Evolutionary conservation across 1,284 basidiomycete genomes (phyloP).

Genomic region (Boletus subluridellus): DNA sequence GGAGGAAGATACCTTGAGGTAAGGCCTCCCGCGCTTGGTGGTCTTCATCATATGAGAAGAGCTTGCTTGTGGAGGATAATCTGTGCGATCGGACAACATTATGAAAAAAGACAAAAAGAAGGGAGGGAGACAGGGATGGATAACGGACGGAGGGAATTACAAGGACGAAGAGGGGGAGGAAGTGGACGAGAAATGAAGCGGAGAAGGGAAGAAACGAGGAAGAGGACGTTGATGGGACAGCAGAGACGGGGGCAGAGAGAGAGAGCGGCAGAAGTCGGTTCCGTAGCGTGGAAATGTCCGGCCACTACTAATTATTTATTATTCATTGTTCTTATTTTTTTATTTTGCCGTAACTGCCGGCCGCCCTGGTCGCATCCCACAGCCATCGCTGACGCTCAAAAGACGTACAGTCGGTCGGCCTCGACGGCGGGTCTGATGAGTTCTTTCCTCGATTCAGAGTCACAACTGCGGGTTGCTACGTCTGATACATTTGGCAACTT

Average conservation of each 20-base stretch:
- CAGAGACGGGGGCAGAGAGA: slow-evolving; percentile 15
- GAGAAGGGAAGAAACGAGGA: slow-evolving; percentile 32
- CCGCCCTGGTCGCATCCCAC: slow-evolving; percentile 21
- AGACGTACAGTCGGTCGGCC: background rate
- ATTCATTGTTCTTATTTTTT: slow-evolving; percentile 25
- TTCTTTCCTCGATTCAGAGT: background rate
- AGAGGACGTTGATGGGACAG: slow-evolving; percentile 28
- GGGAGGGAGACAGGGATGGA: slow-evolving; percentile 24
- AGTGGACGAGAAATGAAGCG: slow-evolving; percentile 25
- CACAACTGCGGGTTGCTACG: background rate
- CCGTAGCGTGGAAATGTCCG: slow-evolving; percentile 25
- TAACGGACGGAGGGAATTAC: slow-evolving; percentile 29
- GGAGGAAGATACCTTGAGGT: slow-evolving; percentile 66
- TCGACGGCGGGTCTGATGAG: background rate
- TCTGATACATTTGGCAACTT: background rate
- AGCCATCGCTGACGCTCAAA: background rate
- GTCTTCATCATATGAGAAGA: slow-evolving; percentile 96
- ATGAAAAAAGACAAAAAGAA: slow-evolving; percentile 19
- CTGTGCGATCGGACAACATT: slow-evolving; percentile 42
- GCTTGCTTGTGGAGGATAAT: slow-evolving; percentile 44
- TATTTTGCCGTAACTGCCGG: slow-evolving; percentile 25
- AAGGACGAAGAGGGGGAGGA: slow-evolving; percentile 15
- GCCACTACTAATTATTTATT: slow-evolving; percentile 29
- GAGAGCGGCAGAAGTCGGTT: slow-evolving; percentile 14
- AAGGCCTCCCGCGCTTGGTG: slow-evolving; percentile 90